Percentiles rank a stretch among this genome's conserved stretches.
These are phyloP conservation scores for Zasmidium angulare DNA, from an alignment of 2,329 filamentous ascomycete species.

Conservation along the genomic window DNA sequence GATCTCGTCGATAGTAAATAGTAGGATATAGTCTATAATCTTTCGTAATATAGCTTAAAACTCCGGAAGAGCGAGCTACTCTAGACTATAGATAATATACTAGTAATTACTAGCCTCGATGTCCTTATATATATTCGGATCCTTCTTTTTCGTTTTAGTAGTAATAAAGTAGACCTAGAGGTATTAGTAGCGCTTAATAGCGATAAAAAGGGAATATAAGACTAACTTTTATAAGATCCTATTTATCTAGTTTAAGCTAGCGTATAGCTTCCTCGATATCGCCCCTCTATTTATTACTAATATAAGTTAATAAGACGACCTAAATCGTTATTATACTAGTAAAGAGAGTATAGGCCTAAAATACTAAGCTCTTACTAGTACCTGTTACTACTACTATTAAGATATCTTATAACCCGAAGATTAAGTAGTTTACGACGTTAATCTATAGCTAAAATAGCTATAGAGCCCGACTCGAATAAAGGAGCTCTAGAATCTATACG, in stretches of 20 bases:
- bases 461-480: background rate
- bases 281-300: background rate
- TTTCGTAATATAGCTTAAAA: background rate
- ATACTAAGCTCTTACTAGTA: background rate
- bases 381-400: background rate
- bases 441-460: background rate
- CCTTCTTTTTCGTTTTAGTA: background rate
- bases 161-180: background rate
- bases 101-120: background rate
- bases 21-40: background rate
- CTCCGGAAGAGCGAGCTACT: background rate
- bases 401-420: background rate
- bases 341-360: background rate
- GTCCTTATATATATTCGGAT: background rate
- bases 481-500: background rate
- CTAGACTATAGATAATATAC: constrained; percentile 1
- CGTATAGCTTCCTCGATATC: background rate
- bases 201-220: too few species aligned
- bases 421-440: background rate
- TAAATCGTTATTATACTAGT: background rate
- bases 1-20: background rate
- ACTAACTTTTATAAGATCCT: too few species aligned
- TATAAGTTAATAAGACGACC: background rate
- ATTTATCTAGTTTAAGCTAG: background rate
- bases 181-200: too few species aligned